These are phyloP conservation scores for Botrytis deweyae DNA, from an alignment of 2,329 filamentous ascomycete species.

Conservation along the genomic window DNA sequence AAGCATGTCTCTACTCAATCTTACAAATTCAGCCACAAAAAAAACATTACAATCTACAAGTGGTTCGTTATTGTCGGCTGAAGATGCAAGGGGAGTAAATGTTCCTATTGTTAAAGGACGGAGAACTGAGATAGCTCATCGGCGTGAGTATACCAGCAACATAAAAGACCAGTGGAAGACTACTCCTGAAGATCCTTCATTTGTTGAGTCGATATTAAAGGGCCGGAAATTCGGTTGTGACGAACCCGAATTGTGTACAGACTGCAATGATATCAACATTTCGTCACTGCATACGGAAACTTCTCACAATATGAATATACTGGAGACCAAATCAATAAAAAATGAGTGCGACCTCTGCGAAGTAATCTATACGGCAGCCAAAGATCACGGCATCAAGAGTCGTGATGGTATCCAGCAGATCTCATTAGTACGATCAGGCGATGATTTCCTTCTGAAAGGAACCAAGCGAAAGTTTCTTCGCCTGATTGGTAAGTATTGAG, in stretches of 20 bases:
- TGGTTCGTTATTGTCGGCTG: not conserved
- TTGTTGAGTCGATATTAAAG: not conserved
- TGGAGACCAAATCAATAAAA: not conserved
- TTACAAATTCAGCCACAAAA: not conserved
- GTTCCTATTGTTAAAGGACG: not conserved
- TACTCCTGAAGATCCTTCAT: not conserved
- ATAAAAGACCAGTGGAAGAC: not conserved
- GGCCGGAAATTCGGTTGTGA: not conserved
- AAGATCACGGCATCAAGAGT: not conserved
- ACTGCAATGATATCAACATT: not conserved
- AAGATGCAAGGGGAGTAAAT: not conserved
- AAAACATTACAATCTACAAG: not conserved
- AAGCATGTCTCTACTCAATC: not conserved
- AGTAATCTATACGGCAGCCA: not conserved
- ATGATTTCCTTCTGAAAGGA: not conserved
- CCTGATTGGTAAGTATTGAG: not conserved
- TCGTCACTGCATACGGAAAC: not conserved
- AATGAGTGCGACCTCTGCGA: not conserved
- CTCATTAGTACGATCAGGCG: not conserved
- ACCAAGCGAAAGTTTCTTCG: not conserved
- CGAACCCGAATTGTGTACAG: not conserved
- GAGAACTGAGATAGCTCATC: not conserved
- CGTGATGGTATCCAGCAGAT: not conserved
- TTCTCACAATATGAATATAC: not conserved
- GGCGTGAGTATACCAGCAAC: not conserved